Evolutionary conservation across 768 basidiomycete species (phyloP), one percentile per base, ranked within the genome.

Genomic region (Suillus tomentosus): DNA sequence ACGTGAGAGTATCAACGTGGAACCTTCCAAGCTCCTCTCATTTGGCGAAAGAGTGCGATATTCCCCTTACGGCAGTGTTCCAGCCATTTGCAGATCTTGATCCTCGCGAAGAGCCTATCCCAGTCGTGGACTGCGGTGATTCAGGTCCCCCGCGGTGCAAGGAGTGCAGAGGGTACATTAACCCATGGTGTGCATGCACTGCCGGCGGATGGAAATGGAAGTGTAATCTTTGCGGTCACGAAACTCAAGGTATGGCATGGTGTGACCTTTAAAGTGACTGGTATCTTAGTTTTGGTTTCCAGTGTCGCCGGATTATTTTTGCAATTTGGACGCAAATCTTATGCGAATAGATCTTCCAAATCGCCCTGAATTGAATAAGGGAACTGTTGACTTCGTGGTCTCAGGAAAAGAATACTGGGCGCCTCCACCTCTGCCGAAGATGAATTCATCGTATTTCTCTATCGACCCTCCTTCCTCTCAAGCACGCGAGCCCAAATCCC

Each of bases 51-150:
- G 90, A 95, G 31, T 93, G 95, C 61, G 85, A 87, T 53, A 85
- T 99, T 50, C 97, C 97, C 0, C 78, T 99, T 53, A 90, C 87
- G 15, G 87, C 94, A 3, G 79, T 93, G 42, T 84, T 98, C 27
- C 95, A 97, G 71, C 97, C 97, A 0, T 96, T 99, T 71, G 92
- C 92, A 0, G 88, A 91, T 47, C 82, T 87, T n/a, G 87, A 88
- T 67, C 79, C 87, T 5, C 82, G 86, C 55, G 93, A 97, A 75
- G 92, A 95, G 50, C 82, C 87, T 0, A 77, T 98, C 14, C 94
- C 95, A 0, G 68, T 93, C 6, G 87, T 98, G 5, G 86, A 92
- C 62, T 84, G 87, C 39, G 89, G 88, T 6, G 80, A 81, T 31
- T 72, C 74, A 1, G 95, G 95, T 14, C 97, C 96, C 14, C 84